Conservation (phyloP, 1,139 yeast genomes). For the Blastobotrys indianensis region DNA sequence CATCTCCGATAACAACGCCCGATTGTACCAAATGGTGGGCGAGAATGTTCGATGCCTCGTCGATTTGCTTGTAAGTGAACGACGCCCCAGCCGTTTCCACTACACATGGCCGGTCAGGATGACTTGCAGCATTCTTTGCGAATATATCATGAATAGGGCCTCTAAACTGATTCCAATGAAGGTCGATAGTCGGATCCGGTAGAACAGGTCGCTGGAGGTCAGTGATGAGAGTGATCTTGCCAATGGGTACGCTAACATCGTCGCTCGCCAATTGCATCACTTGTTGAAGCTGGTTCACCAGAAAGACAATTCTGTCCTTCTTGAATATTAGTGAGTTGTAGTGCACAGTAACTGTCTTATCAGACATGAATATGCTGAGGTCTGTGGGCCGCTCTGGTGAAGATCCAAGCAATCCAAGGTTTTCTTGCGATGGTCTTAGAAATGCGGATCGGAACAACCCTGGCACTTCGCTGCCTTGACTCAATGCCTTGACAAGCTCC, state of each 20-base stretch:
- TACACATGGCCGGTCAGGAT: conserved; percentile 85
- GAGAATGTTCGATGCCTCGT: conserved; percentile 89
- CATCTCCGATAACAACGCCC: conserved; percentile 86
- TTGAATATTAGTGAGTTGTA: conserved; percentile 77
- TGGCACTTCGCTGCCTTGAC: conserved; percentile 51
- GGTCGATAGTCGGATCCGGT: conserved; percentile 83
- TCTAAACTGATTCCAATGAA: conserved; percentile 86
- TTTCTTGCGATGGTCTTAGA: conserved; percentile 33
- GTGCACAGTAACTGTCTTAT: conserved; percentile 38
- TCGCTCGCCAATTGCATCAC: conserved; percentile 40
- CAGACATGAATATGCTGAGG: conserved; percentile 47
- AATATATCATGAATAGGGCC: conserved; percentile 97
- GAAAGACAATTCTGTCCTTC: conserved; percentile 57
- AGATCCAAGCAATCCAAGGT: conserved; percentile 26
- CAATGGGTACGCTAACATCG: conserved; percentile 41
- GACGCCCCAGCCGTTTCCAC: conserved; percentile 79
- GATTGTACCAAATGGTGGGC: conserved; percentile 79
- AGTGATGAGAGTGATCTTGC: conserved; percentile 65
- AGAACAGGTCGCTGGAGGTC: conserved; percentile 49
- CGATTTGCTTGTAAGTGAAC: conserved; percentile 78
- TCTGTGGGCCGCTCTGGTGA: conserved; percentile 40
- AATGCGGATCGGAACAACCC: conserved; percentile 60
- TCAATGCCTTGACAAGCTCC: conserved; percentile 49
- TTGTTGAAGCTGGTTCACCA: conserved; percentile 67
- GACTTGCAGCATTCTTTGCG: conserved; percentile 70